Conservation (phyloP, 2,329 filamentous ascomycete genomes). For the Trichoderma sp. region DNA sequence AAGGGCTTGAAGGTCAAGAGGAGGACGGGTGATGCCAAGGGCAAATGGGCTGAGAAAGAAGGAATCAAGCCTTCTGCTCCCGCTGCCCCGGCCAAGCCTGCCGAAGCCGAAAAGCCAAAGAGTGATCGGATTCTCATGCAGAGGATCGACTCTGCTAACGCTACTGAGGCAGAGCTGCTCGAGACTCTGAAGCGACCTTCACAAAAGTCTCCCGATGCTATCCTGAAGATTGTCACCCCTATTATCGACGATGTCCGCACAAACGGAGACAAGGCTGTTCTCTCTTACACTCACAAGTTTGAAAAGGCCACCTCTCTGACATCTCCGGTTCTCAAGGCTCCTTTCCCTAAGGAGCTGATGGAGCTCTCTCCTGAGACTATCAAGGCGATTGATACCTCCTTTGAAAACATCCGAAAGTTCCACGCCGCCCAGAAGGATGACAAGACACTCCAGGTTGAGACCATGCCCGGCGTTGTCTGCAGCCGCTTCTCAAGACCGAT, state of each 20-base stretch:
- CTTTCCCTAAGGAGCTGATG: conserved; percentile 85
- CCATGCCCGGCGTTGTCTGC: conserved; percentile 95
- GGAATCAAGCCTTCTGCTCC: conserved; percentile 52
- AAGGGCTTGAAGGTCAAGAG: conserved; percentile 96
- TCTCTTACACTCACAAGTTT: conserved; percentile 96
- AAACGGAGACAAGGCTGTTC: conserved; percentile 80
- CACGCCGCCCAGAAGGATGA: conserved; percentile 87
- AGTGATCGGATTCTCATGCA: conserved; percentile 73
- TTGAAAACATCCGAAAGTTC: conserved; percentile 91
- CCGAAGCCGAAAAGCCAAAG: conserved; percentile 34
- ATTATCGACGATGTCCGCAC: conserved; percentile 86
- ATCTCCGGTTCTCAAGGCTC: conserved; percentile 84
- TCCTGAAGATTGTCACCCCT: conserved; percentile 84
- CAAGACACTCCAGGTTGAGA: conserved; percentile 81
- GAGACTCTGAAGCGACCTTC: conserved; percentile 83
- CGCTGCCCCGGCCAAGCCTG: conserved; percentile 36
- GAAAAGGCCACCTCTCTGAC: conserved; percentile 91
- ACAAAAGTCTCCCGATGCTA: conserved; percentile 90
- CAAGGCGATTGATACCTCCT: conserved; percentile 89
- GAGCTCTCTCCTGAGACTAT: conserved; percentile 77
- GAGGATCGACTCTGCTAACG: conserved; percentile 67
- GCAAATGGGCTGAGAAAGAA: conserved; percentile 83
- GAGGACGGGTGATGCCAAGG: conserved; percentile 90
- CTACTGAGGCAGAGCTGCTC: conserved; percentile 62
- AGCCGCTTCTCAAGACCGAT: conserved; percentile 90